Percentiles rank a stretch among this genome's conserved stretches.
phyloP scores from a whole-genome alignment of 139 green algal genomes.

The Edaphochlamys debaryana region DNA sequence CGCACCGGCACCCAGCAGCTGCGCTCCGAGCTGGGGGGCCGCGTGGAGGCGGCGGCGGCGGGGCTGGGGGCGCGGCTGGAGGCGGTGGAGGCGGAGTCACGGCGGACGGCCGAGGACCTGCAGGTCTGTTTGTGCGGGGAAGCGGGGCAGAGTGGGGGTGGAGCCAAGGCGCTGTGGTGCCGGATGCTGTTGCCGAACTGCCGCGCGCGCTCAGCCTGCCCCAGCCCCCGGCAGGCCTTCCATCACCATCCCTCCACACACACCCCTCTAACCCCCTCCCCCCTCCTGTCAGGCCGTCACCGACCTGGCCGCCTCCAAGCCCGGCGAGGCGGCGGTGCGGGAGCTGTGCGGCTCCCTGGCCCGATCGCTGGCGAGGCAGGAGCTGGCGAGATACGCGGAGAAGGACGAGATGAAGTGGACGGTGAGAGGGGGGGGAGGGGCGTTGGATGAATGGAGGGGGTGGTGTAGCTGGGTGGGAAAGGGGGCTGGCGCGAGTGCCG shows the following conservation, averaged over 20 bases:
- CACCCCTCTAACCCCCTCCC: too few species aligned
- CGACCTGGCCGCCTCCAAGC: background rate
- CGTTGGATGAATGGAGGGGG: background rate
- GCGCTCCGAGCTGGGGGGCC: slow-evolving; percentile 7
- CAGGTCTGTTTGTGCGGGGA: too few species aligned
- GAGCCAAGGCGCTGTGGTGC: too few species aligned
- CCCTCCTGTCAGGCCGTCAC: slow-evolving; percentile 5
- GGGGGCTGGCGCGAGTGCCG: too few species aligned
- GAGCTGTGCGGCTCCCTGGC: background rate
- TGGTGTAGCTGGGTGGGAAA: too few species aligned
- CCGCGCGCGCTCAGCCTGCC: too few species aligned
- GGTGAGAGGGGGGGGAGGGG: background rate
- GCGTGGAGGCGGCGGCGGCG: background rate
- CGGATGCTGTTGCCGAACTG: too few species aligned
- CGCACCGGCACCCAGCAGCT: slow-evolving; percentile 28
- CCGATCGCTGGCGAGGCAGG: background rate
- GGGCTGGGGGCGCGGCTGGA: background rate
- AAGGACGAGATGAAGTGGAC: slow-evolving; percentile 10
- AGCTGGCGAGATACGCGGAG: background rate
- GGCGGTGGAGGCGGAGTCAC: background rate
- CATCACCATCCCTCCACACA: too few species aligned
- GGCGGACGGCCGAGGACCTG: background rate
- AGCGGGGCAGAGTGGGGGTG: too few species aligned
- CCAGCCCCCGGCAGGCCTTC: too few species aligned
- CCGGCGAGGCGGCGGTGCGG: background rate